Evolutionary conservation across 2,329 filamentous ascomycete genomes (phyloP).

Genomic region (Talaromyces sp.): DNA sequence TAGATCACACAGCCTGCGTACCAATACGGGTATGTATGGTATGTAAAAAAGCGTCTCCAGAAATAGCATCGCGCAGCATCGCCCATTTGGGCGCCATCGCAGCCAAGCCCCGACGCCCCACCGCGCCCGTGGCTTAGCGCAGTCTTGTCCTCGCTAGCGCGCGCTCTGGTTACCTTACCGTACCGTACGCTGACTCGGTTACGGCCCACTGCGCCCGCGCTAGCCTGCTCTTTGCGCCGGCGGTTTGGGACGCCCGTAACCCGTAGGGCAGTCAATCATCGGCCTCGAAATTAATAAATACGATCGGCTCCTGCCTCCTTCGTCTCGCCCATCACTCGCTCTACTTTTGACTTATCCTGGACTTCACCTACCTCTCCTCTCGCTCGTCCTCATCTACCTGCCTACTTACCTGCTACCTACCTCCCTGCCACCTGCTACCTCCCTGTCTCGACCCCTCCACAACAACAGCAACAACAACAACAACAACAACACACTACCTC

Average conservation of each 20-base stretch:
- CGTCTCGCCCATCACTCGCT: too few relatives aligned
- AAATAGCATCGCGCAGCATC: neutral
- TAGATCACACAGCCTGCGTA: neutral
- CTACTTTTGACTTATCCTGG: too few relatives aligned
- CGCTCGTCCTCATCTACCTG: too few relatives aligned
- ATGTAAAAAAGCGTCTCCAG: neutral
- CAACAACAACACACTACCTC: neutral
- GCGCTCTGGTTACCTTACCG: neutral
- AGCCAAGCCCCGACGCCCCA: neutral
- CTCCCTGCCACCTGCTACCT: neutral
- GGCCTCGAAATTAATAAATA: constrained; percentile 1
- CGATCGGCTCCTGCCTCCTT: neutral
- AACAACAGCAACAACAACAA: neutral
- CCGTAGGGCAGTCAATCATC: constrained; percentile 12
- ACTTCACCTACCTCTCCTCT: neutral
- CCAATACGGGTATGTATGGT: too few relatives aligned
- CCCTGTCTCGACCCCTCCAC: neutral
- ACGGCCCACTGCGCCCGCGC: neutral
- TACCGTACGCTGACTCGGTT: neutral
- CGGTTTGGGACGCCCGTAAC: constrained; percentile 6
- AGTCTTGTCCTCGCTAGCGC: neutral
- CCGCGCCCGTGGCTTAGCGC: neutral
- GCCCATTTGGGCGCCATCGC: neutral
- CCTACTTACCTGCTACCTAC: neutral
- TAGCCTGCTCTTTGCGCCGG: neutral